These are phyloP conservation scores for Eimeria necatrix DNA, from an alignment of 169 alveolate genomes.

Conservation along the genomic window DNA sequence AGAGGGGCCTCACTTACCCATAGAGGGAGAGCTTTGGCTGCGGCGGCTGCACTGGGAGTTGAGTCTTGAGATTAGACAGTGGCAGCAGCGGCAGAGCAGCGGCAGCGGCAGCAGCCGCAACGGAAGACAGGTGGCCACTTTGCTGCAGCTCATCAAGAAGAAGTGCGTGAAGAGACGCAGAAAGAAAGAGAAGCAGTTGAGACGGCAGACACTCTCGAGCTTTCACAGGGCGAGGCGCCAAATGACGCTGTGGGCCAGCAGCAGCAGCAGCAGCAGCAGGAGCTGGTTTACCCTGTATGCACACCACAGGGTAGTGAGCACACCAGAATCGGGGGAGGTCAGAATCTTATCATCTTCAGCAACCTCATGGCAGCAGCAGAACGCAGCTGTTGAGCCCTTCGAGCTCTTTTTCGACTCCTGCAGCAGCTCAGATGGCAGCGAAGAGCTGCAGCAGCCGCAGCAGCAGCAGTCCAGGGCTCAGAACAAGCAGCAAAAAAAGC, in stretches of 20 bases:
- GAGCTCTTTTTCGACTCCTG: not conserved
- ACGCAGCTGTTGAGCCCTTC: not conserved
- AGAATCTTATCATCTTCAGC: not conserved
- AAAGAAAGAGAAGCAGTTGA: not conserved
- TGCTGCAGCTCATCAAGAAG: slow-evolving; percentile 20
- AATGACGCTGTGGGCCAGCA: not conserved
- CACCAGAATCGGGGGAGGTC: not conserved
- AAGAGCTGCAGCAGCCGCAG: not conserved
- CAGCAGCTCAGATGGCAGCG: not conserved
- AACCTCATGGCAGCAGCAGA: not conserved
- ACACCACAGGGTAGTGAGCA: not conserved
- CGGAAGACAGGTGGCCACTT: not conserved
- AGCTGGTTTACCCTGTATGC: no score
- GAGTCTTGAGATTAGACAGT: not conserved
- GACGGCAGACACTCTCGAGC: not conserved
- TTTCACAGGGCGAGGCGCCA: not conserved
- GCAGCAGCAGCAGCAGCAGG: not conserved
- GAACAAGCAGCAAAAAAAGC: not conserved
- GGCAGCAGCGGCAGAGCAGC: slow-evolving; percentile 21
- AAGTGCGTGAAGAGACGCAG: not conserved
- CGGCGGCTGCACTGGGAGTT: slow-evolving; percentile 44
- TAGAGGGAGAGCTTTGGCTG: slow-evolving; percentile 36
- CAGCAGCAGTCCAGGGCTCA: not conserved
- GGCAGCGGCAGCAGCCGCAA: not conserved
- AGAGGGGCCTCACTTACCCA: not conserved